Conservation (phyloP, 805 yeast species). For the Saccharomycopsis javanensis region DNA sequence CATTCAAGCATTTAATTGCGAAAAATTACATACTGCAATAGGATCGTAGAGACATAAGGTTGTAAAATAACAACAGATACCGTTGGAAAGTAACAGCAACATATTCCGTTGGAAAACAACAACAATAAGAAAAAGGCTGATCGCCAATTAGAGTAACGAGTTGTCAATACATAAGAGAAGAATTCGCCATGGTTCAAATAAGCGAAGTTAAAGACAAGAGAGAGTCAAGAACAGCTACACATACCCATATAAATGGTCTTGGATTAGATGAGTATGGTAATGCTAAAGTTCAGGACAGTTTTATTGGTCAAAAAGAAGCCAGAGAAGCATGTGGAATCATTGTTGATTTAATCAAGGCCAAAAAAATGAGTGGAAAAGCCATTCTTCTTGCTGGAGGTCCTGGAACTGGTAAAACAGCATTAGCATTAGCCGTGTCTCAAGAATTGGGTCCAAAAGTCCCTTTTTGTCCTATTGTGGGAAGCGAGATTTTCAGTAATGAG, state of each 20-base stretch:
- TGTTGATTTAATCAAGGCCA: conserved; percentile 85
- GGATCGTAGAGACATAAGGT: too few species aligned
- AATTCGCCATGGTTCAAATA: conserved; percentile 15
- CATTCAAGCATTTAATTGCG: too few species aligned
- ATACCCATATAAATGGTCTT: conserved; percentile 90
- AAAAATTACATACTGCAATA: too few species aligned
- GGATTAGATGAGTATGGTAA: conserved; percentile 86
- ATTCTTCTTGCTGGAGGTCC: conserved; percentile 94
- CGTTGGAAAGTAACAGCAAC: too few species aligned
- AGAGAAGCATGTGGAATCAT: conserved; percentile 92
- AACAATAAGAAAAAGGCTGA: too few species aligned
- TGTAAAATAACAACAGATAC: too few species aligned
- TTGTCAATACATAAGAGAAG: not conserved
- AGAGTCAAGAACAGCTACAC: conserved; percentile 81
- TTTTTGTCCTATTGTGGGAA: conserved; percentile 93
- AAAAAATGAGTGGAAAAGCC: conserved; percentile 94
- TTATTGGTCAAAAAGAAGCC: conserved; percentile 61
- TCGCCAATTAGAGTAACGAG: too few species aligned
- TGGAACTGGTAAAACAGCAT: conserved; percentile 96
- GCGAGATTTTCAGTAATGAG: conserved; percentile 91
- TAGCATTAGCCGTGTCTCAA: conserved; percentile 92
- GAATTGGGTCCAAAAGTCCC: conserved; percentile 97
- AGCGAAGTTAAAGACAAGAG: conserved; percentile 43
- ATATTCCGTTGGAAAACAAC: too few species aligned
- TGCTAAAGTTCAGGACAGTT: conserved; percentile 77